These are phyloP conservation scores for Hordeum marinum DNA, from an alignment of 176 grass and related monocot species.

Conservation along the genomic window DNA sequence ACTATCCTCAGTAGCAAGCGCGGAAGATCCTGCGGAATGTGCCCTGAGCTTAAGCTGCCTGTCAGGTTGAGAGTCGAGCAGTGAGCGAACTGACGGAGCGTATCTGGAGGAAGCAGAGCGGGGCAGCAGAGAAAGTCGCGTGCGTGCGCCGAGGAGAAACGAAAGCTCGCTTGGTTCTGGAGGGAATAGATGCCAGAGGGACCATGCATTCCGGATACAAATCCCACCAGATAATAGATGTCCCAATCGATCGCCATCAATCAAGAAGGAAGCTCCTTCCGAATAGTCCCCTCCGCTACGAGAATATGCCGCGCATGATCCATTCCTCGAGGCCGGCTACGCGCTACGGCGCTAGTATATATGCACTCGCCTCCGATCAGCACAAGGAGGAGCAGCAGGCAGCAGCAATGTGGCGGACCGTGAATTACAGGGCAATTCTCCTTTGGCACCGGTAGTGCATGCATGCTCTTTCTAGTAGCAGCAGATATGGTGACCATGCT, in stretches of 20 bases:
- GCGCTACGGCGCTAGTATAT: slow-evolving; percentile 27
- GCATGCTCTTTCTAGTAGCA: too few relatives aligned
- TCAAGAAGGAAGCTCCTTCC: too few relatives aligned
- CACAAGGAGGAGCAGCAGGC: neutral
- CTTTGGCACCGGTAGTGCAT: slow-evolving; percentile 44
- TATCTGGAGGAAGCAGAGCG: neutral
- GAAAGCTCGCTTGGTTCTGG: too few relatives aligned
- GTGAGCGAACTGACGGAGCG: neutral
- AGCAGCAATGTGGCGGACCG: neutral
- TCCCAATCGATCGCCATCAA: too few relatives aligned
- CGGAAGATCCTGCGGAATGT: slow-evolving; percentile 30
- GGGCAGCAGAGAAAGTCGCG: neutral
- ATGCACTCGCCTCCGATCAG: neutral
- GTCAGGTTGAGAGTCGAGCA: neutral
- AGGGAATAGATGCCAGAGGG: too few relatives aligned
- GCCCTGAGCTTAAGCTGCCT: neutral
- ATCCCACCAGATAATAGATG: too few relatives aligned
- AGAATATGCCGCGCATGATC: slow-evolving; percentile 54
- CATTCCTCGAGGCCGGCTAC: neutral
- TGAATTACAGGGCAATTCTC: slow-evolving; percentile 47
- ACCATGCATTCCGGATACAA: too few relatives aligned
- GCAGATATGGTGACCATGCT: too few relatives aligned
- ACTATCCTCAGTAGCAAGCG: neutral
- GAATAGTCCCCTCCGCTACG: slow-evolving; percentile 50
- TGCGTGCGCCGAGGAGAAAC: neutral